These are phyloP conservation scores for Fraxinus floribunda DNA, from an alignment of 305 asterid genomes.

Conservation along the genomic window DNA sequence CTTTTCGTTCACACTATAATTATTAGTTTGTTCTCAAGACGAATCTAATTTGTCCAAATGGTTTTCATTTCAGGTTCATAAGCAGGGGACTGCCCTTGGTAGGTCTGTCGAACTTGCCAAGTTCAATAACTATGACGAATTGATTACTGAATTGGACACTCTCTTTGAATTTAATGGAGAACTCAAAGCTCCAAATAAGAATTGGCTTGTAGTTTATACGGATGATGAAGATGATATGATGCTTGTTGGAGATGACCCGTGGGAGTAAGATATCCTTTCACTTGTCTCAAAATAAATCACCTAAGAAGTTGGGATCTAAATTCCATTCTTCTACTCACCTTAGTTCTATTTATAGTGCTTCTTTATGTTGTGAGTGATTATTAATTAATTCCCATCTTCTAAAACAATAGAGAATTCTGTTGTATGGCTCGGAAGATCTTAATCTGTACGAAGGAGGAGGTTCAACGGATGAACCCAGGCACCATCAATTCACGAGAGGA, in stretches of 20 bases:
- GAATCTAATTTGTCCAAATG: not conserved
- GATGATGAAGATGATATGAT: slow-evolving; percentile 98
- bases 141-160: slow-evolving; percentile 71
- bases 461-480: slow-evolving; percentile 73
- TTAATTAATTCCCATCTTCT: not conserved
- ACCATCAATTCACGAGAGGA: slow-evolving; percentile 64
- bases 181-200: slow-evolving; percentile 56
- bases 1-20: not conserved
- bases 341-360: not conserved
- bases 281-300: not conserved
- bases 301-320: not conserved
- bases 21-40: not conserved
- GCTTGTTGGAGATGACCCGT: slow-evolving; percentile 99
- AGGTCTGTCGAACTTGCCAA: slow-evolving; percentile 90
- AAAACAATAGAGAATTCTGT: slow-evolving; percentile 71
- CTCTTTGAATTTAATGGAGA: slow-evolving; percentile 88
- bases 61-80: slow-evolving; percentile 51
- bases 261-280: slow-evolving; percentile 70
- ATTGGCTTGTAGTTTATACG: slow-evolving; percentile 87
- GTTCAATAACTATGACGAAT: slow-evolving; percentile 65
- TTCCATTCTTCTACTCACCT: not conserved
- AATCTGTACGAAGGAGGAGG: slow-evolving; percentile 83
- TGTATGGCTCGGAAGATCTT: slow-evolving; percentile 81
- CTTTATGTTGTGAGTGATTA: slow-evolving; percentile 8
- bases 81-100: slow-evolving; percentile 91